phyloP scores from a whole-genome alignment of 176 grass and related monocot genomes.

The Poa annua region DNA sequence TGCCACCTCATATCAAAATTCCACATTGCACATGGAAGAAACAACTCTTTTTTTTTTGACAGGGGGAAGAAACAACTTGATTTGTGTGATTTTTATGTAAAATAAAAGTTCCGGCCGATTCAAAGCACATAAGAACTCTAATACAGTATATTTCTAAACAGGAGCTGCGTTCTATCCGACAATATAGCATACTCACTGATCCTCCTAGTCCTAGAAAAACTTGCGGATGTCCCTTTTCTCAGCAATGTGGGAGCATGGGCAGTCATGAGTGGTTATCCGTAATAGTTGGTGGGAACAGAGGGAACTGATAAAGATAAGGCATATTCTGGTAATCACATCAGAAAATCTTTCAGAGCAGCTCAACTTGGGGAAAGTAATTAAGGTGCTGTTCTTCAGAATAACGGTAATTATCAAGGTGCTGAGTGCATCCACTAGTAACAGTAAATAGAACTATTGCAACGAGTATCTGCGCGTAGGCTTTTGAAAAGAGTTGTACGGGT shows the following conservation, averaged over 20 bases:
- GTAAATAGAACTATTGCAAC: background rate
- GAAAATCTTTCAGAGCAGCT: background rate
- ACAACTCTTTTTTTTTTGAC: no score
- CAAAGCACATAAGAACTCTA: background rate
- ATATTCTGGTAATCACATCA: background rate
- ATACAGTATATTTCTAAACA: background rate
- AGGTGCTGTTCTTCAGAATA: background rate
- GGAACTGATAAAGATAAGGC: constrained; percentile 18
- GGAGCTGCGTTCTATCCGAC: background rate
- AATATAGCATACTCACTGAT: background rate
- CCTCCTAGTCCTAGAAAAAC: background rate
- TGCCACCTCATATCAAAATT: background rate
- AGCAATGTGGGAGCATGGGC: background rate
- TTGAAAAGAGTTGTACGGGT: background rate
- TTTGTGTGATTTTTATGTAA: no score
- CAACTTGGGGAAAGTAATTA: background rate
- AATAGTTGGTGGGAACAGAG: constrained; percentile 20
- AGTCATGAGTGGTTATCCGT: background rate
- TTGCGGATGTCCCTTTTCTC: background rate
- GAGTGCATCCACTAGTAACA: background rate
- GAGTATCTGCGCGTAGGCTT: background rate
- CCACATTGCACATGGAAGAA: background rate
- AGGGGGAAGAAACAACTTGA: no score
- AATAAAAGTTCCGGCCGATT: no score
- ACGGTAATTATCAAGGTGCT: background rate